Evolutionary conservation across 2,329 filamentous ascomycete genomes (phyloP).

Genomic region (Aspergillaceae sp.): DNA sequence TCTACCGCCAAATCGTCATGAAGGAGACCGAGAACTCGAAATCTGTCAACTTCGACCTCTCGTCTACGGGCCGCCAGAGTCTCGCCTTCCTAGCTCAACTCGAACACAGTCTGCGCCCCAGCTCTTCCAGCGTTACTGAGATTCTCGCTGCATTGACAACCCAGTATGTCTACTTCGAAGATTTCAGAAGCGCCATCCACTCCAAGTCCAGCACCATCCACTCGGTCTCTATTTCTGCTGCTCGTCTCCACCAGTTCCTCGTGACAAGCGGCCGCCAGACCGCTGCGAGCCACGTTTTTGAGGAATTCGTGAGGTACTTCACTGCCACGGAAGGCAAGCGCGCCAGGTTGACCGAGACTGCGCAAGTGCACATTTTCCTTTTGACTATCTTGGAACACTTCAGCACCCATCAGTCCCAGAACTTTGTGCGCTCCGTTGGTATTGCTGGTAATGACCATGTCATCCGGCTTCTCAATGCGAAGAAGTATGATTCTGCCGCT

Average conservation of each 20-base stretch:
- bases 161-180: slow-evolving; percentile 34
- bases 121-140: slow-evolving; percentile 30
- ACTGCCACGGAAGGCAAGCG: slow-evolving; percentile 13
- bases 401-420: slow-evolving; percentile 23
- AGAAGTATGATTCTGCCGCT: slow-evolving; percentile 23
- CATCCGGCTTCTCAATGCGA: slow-evolving; percentile 17
- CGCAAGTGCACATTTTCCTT: slow-evolving; percentile 24
- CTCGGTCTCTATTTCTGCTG: slow-evolving; percentile 25
- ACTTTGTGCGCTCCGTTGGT: slow-evolving; percentile 31
- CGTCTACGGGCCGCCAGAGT: slow-evolving; percentile 25
- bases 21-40: slow-evolving; percentile 26
- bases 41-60: slow-evolving; percentile 23
- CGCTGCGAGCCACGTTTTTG: slow-evolving; percentile 19
- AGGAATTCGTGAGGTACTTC: slow-evolving; percentile 27
- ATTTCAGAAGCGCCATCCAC: slow-evolving; percentile 30
- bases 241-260: slow-evolving; percentile 29
- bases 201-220: slow-evolving; percentile 26
- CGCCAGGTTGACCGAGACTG: slow-evolving; percentile 13
- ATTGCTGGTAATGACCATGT: slow-evolving; percentile 25
- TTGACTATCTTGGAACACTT: slow-evolving; percentile 27
- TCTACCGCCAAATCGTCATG: slow-evolving; percentile 32
- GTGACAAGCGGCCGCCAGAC: slow-evolving; percentile 15
- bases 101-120: slow-evolving; percentile 29
- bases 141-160: slow-evolving; percentile 38
- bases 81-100: slow-evolving; percentile 40